Base-by-base conservation (phyloP, 2,329 filamentous ascomycete species). In the Thermothelomyces thermophilus region DNA sequence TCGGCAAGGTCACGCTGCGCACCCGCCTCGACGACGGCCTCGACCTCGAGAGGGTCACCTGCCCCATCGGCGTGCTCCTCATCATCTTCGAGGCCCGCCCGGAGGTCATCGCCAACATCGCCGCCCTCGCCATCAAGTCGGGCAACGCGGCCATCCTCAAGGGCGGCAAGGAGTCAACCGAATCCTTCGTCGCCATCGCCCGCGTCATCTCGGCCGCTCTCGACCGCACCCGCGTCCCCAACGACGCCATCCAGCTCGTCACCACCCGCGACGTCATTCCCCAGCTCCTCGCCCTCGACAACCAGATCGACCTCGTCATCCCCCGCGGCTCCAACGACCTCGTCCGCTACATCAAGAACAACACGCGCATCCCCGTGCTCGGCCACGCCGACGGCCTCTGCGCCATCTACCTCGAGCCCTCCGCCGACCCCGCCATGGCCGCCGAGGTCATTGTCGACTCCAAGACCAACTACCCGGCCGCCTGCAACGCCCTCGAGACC, bases 81-180 rank as follows among this genome's bases (percentile, higher is more conserved):
- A 93, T 98, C 70, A 97, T 98, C 64, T 98, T 98, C 64, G 93
- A 98, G 71, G 93, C 93, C 31, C 86, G 93, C 7, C 93, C 93
- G 6, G 93, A 98, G 70, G 93, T 98, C 57, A 96, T 98, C 64
- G 93, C 91, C 64, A 98, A 98, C 68, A 97, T 98, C 63, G 90
- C 93, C 55, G 88, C 90, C 3, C 76, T 98, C 20, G 90, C 93
- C 33, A 87, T 98, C 69, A 98, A 98, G 68, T 97, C 91, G 11
- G 93, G 90, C 62, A 98, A 98, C 68, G 87, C 93, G 31, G 93
- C 90, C 45, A 97, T 98, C 62, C 75, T 98, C 54, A 98, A 98
- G 75, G 91, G 90, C 54, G 93, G 93, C 57, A 95, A 95, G 66
- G 93, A 98, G 70, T 96, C 90, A 0, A 93, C 86, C 17, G 83